Evolutionary conservation across 345 rosid genomes (phyloP).

Genomic region (Syzygium aqueum): DNA sequence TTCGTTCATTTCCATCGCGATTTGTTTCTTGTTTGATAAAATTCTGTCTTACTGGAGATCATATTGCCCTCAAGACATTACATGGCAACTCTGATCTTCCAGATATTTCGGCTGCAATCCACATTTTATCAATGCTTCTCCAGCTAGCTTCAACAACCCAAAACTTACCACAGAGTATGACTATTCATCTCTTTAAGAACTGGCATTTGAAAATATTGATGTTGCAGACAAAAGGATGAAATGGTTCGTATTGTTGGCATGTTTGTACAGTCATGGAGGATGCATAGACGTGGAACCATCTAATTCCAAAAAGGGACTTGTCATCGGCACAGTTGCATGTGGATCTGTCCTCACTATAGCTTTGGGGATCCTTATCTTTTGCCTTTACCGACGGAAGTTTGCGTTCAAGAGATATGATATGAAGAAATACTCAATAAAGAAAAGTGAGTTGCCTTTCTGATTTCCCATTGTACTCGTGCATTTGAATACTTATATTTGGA

Average conservation of each 20-base stretch:
- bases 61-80: neutral
- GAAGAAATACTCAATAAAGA: slow-evolving; percentile 17
- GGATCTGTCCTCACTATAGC: slow-evolving; percentile 14
- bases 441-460: slow-evolving; percentile 30
- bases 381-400: slow-evolving; percentile 16
- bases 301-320: slow-evolving; percentile 6
- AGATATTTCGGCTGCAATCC: slow-evolving; percentile 52
- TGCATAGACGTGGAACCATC: slow-evolving; percentile 10
- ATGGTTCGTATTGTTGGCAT: slow-evolving; percentile 1
- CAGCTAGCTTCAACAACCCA: slow-evolving; percentile 16
- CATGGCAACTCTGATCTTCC: slow-evolving; percentile 1
- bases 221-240: neutral
- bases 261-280: slow-evolving; percentile 28
- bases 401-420: slow-evolving; percentile 7
- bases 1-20: neutral
- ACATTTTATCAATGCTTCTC: slow-evolving; percentile 9
- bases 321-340: slow-evolving; percentile 26
- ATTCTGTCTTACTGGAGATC: neutral
- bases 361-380: neutral
- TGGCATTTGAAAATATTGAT: neutral
- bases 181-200: neutral
- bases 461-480: neutral
- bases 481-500: neutral
- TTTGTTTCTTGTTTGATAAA: neutral
- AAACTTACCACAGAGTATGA: slow-evolving; percentile 39